Evolutionary conservation across 2,329 filamentous ascomycete species (phyloP).

Genomic region (Claviceps sorghi): DNA sequence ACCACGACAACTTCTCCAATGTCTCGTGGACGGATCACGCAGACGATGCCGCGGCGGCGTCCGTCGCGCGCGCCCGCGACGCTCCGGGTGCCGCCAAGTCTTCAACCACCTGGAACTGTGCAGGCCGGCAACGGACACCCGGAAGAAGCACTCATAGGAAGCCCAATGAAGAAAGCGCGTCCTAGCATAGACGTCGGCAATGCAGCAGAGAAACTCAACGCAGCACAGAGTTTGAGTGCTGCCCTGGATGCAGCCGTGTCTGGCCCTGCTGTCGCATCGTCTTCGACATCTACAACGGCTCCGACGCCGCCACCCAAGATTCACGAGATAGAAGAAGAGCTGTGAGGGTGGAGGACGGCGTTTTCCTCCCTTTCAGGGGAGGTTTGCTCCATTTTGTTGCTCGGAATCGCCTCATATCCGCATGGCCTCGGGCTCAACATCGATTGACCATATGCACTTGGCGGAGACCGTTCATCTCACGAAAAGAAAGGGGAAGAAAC

Average conservation of each 20-base stretch:
- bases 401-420: background rate
- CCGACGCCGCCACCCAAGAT: slow-evolving; percentile 13
- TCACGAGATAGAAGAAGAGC: slow-evolving; percentile 27
- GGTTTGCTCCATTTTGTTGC: background rate
- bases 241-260: slow-evolving; percentile 19
- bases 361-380: background rate
- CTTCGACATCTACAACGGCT: slow-evolving; percentile 10
- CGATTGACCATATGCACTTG: background rate
- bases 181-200: slow-evolving; percentile 33
- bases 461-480: background rate
- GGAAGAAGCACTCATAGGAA: slow-evolving; percentile 39
- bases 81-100: slow-evolving; percentile 4
- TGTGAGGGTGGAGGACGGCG: slow-evolving; percentile 13
- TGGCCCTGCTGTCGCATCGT: slow-evolving; percentile 7
- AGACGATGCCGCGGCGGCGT: slow-evolving; percentile 21
- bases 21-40: slow-evolving; percentile 60
- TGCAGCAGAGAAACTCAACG: slow-evolving; percentile 12
- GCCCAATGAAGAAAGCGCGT: slow-evolving; percentile 62
- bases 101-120: slow-evolving; percentile 12
- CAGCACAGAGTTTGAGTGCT: slow-evolving; percentile 21
- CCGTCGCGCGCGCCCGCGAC: slow-evolving; percentile 13
- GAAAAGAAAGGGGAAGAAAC: background rate
- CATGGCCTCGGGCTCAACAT: background rate
- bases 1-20: slow-evolving; percentile 63
- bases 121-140: slow-evolving; percentile 19